These are phyloP conservation scores for Colletotrichum gloeosporioides DNA, from an alignment of 2,329 filamentous ascomycete genomes.

Conservation along the genomic window DNA sequence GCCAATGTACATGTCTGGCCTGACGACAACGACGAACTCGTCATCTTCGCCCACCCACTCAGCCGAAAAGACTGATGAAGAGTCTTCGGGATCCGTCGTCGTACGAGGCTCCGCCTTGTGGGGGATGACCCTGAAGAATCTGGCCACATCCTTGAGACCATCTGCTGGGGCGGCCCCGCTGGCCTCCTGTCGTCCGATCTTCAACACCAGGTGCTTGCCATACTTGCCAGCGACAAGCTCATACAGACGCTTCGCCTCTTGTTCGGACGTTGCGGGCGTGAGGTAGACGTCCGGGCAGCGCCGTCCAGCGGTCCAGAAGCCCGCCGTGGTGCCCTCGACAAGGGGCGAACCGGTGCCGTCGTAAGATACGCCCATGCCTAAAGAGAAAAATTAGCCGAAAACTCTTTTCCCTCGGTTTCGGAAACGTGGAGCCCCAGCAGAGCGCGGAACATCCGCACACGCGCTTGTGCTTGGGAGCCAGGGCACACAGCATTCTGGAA, in stretches of 20 bases:
- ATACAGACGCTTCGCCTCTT: conserved; percentile 33
- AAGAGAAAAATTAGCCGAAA: conserved; percentile 23
- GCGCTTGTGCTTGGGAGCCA: neutral
- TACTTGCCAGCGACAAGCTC: conserved; percentile 30
- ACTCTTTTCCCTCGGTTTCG: neutral
- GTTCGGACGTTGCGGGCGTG: neutral
- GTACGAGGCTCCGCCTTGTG: neutral
- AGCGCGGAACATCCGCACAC: neutral
- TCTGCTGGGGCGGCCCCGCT: neutral
- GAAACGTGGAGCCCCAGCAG: neutral
- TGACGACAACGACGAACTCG: conserved; percentile 36
- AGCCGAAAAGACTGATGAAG: conserved; percentile 29
- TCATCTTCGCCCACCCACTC: conserved; percentile 33
- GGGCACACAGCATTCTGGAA: neutral
- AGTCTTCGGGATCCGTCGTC: neutral
- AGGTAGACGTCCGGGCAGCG: conserved; percentile 42
- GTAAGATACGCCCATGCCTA: conserved; percentile 47
- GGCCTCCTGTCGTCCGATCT: conserved; percentile 14
- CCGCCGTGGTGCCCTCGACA: conserved; percentile 34
- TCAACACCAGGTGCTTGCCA: conserved; percentile 35
- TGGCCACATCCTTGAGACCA: neutral
- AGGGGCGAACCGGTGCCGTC: conserved; percentile 37
- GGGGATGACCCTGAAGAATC: conserved; percentile 14
- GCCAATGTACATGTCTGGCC: conserved; percentile 47
- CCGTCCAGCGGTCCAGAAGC: conserved; percentile 42